Conservation (phyloP, 2,329 filamentous ascomycete species). For the Alternaria consortialis region DNA sequence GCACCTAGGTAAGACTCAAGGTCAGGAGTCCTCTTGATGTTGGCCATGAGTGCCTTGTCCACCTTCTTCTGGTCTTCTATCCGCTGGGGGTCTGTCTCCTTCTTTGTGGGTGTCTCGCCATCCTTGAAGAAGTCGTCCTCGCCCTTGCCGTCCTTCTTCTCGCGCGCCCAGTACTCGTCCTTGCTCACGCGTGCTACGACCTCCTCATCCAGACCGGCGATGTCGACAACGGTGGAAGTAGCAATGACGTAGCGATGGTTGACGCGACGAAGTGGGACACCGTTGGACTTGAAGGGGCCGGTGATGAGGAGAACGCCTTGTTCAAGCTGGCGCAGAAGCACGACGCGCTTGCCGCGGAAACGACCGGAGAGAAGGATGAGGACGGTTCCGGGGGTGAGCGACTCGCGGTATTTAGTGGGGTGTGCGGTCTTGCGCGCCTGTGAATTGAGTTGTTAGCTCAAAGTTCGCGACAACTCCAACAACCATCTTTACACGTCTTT, state of each 20-base stretch:
- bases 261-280: conserved; percentile 91
- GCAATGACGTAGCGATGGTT: conserved; percentile 94
- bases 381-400: conserved; percentile 91
- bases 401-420: conserved; percentile 84
- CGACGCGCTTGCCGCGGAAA: conserved; percentile 99
- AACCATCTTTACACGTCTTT: neutral
- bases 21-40: conserved; percentile 96
- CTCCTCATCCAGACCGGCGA: conserved; percentile 78
- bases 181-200: conserved; percentile 78
- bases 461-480: neutral
- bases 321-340: conserved; percentile 94
- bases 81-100: conserved; percentile 88
- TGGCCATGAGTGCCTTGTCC: conserved; percentile 91
- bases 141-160: conserved; percentile 90
- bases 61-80: conserved; percentile 98
- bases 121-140: conserved; percentile 99
- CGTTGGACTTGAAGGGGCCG: conserved; percentile 99
- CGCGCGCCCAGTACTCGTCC: conserved; percentile 93
- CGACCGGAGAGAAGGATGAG: conserved; percentile 98
- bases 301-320: conserved; percentile 98
- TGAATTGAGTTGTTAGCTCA: conserved; percentile 26
- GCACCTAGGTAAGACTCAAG: conserved; percentile 90
- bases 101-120: conserved; percentile 89
- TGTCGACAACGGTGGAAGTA: conserved; percentile 82
- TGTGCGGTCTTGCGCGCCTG: conserved; percentile 95